Evolutionary conservation across 352 stramenopile genomes (phyloP).

Genomic region (Phytopythium cucurbitacearum): DNA sequence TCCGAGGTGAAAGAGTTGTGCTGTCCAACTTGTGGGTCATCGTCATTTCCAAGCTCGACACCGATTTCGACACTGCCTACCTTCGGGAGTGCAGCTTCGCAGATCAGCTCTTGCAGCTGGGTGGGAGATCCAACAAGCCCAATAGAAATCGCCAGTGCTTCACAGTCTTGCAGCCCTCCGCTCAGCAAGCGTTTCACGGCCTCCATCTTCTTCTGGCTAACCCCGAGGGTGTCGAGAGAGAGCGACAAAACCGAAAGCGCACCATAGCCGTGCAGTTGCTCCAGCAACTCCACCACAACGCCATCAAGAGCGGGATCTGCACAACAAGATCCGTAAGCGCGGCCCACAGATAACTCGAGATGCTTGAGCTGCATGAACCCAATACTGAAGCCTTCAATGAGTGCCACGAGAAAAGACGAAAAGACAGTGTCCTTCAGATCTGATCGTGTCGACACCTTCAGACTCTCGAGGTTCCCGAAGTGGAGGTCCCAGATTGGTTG

Average conservation of each 20-base stretch:
- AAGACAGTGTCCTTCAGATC: not conserved
- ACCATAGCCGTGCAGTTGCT: conserved; percentile 20
- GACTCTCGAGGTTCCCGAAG: conserved; percentile 30
- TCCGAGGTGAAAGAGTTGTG: not conserved
- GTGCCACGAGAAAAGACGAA: conserved; percentile 20
- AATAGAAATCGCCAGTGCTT: conserved; percentile 31
- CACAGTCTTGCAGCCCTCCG: conserved; percentile 37
- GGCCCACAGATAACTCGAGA: conserved; percentile 31
- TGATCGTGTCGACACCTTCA: conserved; percentile 29
- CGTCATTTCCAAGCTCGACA: not conserved
- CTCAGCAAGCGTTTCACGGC: conserved; percentile 30
- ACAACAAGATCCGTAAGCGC: not conserved
- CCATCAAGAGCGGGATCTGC: not conserved
- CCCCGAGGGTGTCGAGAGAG: conserved; percentile 8
- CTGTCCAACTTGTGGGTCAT: not conserved
- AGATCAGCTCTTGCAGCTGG: conserved; percentile 13
- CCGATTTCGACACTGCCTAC: conserved; percentile 19
- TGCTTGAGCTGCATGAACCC: conserved; percentile 46
- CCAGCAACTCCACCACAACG: conserved; percentile 11
- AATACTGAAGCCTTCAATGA: conserved; percentile 44
- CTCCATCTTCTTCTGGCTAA: conserved; percentile 6
- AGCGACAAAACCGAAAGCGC: conserved; percentile 9
- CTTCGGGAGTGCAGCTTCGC: conserved; percentile 11
- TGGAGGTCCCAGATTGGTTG: conserved; percentile 42
- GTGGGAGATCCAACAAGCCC: conserved; percentile 14